Conservation (phyloP, 495 filamentous ascomycete genomes). For the Talaromyces borbonicus region DNA sequence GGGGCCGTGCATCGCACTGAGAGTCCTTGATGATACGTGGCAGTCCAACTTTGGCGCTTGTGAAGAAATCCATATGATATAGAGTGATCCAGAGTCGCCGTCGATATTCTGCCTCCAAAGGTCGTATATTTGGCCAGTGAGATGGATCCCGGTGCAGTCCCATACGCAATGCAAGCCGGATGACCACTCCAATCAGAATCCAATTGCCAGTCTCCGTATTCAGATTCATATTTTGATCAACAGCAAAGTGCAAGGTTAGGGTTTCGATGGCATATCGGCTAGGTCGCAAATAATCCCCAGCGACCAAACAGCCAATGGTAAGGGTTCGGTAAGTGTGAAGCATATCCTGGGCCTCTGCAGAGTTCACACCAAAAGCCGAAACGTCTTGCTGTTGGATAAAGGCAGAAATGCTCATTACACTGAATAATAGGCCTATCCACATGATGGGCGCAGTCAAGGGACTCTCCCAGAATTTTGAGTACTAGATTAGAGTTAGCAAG, state of each 20-base stretch:
- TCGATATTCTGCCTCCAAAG: constrained; percentile 16
- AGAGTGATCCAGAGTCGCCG: constrained; percentile 13
- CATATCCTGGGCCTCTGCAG: constrained; percentile 62
- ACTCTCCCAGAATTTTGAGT: constrained; percentile 80
- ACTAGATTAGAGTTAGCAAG: constrained; percentile 28
- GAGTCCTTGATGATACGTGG: constrained; percentile 10
- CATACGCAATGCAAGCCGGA: constrained; percentile 21
- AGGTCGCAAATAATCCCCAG: constrained; percentile 84
- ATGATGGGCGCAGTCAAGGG: constrained; percentile 68
- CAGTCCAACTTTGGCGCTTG: constrained; percentile 7
- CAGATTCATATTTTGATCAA: constrained; percentile 65
- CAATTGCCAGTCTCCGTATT: constrained; percentile 76
- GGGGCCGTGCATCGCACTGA: constrained; percentile 8
- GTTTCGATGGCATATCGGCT: constrained; percentile 77
- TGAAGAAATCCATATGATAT: constrained; percentile 11
- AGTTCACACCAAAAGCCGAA: constrained; percentile 62
- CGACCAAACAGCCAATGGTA: constrained; percentile 76
- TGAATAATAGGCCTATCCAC: constrained; percentile 83
- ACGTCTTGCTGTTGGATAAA: constrained; percentile 6
- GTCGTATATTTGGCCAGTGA: constrained; percentile 13
- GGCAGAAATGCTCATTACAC: constrained; percentile 53
- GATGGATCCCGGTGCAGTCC: constrained; percentile 18
- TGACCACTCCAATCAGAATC: constrained; percentile 71
- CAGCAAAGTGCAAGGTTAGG: constrained; percentile 72
- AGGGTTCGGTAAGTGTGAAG: constrained; percentile 68